These are phyloP conservation scores for Phytophthora hibernalis DNA, from an alignment of 352 stramenopile genomes.

Conservation along the genomic window DNA sequence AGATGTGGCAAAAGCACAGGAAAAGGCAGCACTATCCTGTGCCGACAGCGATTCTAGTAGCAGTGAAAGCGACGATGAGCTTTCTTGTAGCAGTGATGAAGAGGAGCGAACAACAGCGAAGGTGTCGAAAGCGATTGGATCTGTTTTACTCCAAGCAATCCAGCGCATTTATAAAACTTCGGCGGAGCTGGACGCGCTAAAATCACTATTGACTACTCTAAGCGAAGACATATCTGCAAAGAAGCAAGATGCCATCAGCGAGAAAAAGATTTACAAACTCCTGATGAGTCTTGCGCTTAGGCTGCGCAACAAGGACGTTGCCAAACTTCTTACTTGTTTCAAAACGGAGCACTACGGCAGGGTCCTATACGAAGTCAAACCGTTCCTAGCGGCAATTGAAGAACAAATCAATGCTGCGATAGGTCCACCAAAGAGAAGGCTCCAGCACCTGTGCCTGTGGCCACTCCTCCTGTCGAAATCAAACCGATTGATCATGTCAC, in stretches of 20 bases:
- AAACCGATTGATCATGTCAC: slow-evolving; percentile 24
- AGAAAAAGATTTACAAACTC: slow-evolving; percentile 69
- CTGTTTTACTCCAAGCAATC: slow-evolving; percentile 44
- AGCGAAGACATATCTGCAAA: slow-evolving; percentile 31
- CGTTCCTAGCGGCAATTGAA: slow-evolving; percentile 37
- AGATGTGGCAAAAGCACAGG: slow-evolving; percentile 51
- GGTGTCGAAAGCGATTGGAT: slow-evolving; percentile 32
- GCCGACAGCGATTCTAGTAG: slow-evolving; percentile 34
- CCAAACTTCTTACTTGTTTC: slow-evolving; percentile 54
- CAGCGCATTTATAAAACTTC: slow-evolving; percentile 45
- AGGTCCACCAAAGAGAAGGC: slow-evolving; percentile 22
- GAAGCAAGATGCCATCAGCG: slow-evolving; percentile 46
- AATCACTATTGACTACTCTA: slow-evolving; percentile 28
- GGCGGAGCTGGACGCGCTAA: slow-evolving; percentile 47
- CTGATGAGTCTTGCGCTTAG: slow-evolving; percentile 54
- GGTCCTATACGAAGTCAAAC: slow-evolving; percentile 42
- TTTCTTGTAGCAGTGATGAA: slow-evolving; percentile 50
- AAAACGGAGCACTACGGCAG: slow-evolving; percentile 36
- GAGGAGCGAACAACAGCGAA: slow-evolving; percentile 36
- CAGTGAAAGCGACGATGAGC: slow-evolving; percentile 44
- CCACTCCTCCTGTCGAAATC: slow-evolving; percentile 32
- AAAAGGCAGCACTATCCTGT: slow-evolving; percentile 15
- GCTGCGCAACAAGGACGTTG: slow-evolving; percentile 57
- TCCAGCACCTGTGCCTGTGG: background rate
- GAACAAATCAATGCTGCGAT: slow-evolving; percentile 38